Percentiles rank a stretch among this genome's conserved stretches.
Conservation (phyloP, 2,329 filamentous ascomycete genomes). For the Arachnopeziza araneosa region DNA sequence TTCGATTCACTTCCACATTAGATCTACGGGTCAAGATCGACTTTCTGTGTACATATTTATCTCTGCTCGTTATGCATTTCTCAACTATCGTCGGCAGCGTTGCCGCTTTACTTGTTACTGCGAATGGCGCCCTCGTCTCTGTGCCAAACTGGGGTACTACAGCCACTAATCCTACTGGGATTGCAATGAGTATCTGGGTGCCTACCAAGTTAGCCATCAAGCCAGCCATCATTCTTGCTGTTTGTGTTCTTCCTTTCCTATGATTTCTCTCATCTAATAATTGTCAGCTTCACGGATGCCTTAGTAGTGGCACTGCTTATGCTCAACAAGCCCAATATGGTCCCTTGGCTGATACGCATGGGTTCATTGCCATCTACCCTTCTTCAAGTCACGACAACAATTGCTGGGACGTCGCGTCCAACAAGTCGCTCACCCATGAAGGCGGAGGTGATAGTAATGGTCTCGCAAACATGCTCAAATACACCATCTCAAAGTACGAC, state of each 20-base stretch:
- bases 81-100: not conserved
- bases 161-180: not conserved
- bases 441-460: conserved; percentile 49
- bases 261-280: conserved; percentile 36
- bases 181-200: conserved; percentile 10
- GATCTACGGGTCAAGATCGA: not conserved
- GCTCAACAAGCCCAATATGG: conserved; percentile 43
- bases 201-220: conserved; percentile 4
- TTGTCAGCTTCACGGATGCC: conserved; percentile 4
- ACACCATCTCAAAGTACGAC: conserved; percentile 43
- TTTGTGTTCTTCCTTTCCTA: not conserved
- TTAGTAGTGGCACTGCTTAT: conserved; percentile 35
- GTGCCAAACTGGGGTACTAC: conserved; percentile 7
- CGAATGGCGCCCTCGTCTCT: not conserved
- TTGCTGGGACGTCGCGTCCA: conserved; percentile 54
- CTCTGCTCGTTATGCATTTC: not conserved
- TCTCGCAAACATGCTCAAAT: conserved; percentile 52
- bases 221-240: conserved; percentile 11
- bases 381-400: conserved; percentile 42
- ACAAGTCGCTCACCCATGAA: conserved; percentile 44
- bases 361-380: conserved; percentile 55
- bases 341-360: conserved; percentile 44
- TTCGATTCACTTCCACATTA: not conserved
- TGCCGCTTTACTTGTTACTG: not conserved
- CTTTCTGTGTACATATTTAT: not conserved